phyloP scores from a whole-genome alignment of 2,329 filamentous ascomycete genomes.

The Diatrype stigma region DNA sequence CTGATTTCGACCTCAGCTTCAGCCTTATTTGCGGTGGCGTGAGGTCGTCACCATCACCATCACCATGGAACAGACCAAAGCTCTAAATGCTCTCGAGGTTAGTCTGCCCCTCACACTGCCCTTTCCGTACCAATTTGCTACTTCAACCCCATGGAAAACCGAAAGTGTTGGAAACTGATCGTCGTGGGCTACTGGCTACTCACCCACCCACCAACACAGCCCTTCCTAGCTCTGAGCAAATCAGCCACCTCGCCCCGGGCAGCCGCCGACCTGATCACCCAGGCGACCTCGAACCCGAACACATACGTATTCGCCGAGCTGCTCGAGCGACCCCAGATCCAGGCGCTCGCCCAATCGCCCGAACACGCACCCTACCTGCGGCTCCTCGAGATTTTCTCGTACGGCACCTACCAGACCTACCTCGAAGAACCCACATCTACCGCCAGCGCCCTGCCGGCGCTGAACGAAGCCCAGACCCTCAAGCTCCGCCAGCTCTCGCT shows the following conservation, averaged over 20 bases:
- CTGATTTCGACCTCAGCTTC: constrained; percentile 1
- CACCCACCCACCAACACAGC: constrained; percentile 42
- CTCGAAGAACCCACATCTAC: constrained; percentile 13
- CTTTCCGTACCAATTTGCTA: background rate
- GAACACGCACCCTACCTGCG: constrained; percentile 63
- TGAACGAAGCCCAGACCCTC: constrained; percentile 67
- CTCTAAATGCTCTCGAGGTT: constrained; percentile 61
- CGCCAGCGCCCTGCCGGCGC: constrained; percentile 56
- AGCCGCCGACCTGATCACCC: constrained; percentile 77
- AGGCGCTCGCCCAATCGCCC: constrained; percentile 58
- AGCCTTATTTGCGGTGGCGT: too few species aligned
- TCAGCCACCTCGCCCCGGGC: constrained; percentile 79
- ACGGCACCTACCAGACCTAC: constrained; percentile 84
- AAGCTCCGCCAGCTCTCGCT: constrained; percentile 92
- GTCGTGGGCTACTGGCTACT: background rate
- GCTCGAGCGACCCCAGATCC: constrained; percentile 75
- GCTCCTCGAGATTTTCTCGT: constrained; percentile 84
- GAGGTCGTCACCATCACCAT: constrained; percentile 4
- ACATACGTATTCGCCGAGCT: constrained; percentile 94
- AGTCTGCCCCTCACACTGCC: constrained; percentile 8
- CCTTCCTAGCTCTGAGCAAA: constrained; percentile 86
- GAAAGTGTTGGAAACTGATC: background rate
- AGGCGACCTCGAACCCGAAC: constrained; percentile 83
- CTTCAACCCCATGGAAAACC: too few species aligned
- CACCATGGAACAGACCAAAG: constrained; percentile 69